Base-by-base conservation (phyloP, 805 yeast genomes). In the Hanseniaspora lachancei region DNA sequence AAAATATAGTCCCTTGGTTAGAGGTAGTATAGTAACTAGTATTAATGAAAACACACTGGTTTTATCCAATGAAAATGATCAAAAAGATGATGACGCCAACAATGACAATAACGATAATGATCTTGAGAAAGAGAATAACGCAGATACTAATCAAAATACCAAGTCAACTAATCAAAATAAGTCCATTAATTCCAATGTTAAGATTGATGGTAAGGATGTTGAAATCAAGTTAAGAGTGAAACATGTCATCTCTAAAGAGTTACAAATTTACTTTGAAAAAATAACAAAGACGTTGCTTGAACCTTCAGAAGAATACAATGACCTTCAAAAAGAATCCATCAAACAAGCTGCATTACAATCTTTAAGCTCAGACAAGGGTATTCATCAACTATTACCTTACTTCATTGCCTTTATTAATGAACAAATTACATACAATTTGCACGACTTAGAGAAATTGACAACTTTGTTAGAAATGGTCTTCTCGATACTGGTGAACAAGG, bases 351-450 rank as follows among this genome's bases (percentile, higher is more conserved):
- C 97, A 1, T 73, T 93, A 55, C 81, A 83, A 32, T 86, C 96
- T 9, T 72, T 93, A 58, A 80, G 86, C 58, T 82, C 86, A 34
- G 99, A 93, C 66, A 96, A 97, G 2, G 99, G 99, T 36, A 72
- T 93, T 57, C 98, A 93, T 72, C 99, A 93, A 69, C 71, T 93
- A 50, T 93, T 95, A 5, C 99, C 99, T 2, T 93, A 93, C 67
- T 86, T 93, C 63, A 89, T 93, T 51, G 97, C 93, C 66, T 89
- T 93, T 65, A 87, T 89, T 38, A 95, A 96, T 7, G 99, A 93
- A 65, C 95, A 95, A 62, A 81, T 93, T 57, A 87, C 97, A 0
- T 84, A 87, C 65, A 91, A 88, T 63, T 74, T 91, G 62, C 79
- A 85, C 62, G 83, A 84, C 64, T 73, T 86, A 47, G 78, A 77